A percentile compares a stretch with the other conserved stretches of the same genome.
Conservation (phyloP, 371 early-diverging fungal species). For the Apophysomyces trapeziformis region DNA sequence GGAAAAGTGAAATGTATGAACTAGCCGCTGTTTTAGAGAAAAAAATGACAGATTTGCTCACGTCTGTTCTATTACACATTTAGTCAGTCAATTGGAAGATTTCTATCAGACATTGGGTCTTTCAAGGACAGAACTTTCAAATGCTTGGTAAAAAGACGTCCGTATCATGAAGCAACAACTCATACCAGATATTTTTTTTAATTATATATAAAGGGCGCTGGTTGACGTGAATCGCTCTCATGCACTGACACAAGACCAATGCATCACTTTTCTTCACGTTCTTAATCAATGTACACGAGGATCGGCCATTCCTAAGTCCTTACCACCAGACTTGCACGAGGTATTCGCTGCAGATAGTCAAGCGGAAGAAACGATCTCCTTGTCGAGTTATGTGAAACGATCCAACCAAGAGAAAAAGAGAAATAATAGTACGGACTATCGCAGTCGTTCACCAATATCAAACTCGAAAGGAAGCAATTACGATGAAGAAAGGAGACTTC, state of each 20-base stretch:
- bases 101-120: conserved; percentile 50
- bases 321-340: conserved; percentile 27
- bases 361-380: conserved; percentile 39
- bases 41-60: neutral
- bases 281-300: conserved; percentile 44
- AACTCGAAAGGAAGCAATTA: neutral
- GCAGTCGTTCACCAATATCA: neutral
- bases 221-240: conserved; percentile 53
- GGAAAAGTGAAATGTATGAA: conserved; percentile 54
- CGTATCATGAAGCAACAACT: neutral
- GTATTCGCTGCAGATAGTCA: conserved; percentile 24
- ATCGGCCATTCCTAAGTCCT: conserved; percentile 14
- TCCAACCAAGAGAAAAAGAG: conserved; percentile 38
- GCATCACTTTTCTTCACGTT: conserved; percentile 52
- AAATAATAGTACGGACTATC: neutral
- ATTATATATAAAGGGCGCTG: conserved; percentile 27
- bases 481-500: conserved; percentile 7
- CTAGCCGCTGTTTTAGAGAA: neutral
- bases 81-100: conserved; percentile 54
- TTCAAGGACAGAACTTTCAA: conserved; percentile 45
- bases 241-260: conserved; percentile 53
- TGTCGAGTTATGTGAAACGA: conserved; percentile 54
- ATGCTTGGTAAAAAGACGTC: conserved; percentile 39
- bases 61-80: neutral
- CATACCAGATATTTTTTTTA: neutral